Percentiles rank a stretch among this genome's conserved stretches.
phyloP scores from a whole-genome alignment of 202 grass and related monocot species.

The Musa balbisiana region DNA sequence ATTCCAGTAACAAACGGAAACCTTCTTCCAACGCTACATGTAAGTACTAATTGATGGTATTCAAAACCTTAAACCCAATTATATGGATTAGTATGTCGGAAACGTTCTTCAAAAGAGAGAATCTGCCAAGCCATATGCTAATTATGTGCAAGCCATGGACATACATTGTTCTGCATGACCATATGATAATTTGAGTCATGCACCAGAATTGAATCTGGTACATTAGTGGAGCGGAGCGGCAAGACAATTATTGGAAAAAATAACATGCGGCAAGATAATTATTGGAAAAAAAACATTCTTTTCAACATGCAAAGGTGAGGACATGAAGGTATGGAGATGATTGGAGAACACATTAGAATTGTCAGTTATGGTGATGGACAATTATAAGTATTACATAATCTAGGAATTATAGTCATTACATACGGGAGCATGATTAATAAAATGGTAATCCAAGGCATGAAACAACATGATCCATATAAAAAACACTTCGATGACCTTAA shows the following conservation, averaged over 20 bases:
- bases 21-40: not conserved
- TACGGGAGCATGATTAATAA: too few species aligned
- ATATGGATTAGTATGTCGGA: not conserved
- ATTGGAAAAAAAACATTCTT: not conserved
- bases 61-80: not conserved
- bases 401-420: too few species aligned
- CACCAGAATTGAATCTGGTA: too few species aligned
- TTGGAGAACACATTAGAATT: not conserved
- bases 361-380: not conserved
- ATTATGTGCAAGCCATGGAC: too few species aligned
- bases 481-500: too few species aligned
- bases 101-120: not conserved
- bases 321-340: not conserved
- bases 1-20: not conserved
- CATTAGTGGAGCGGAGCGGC: not conserved
- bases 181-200: too few species aligned
- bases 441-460: too few species aligned
- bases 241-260: not conserved
- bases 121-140: too few species aligned
- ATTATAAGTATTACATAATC: not conserved
- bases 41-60: not conserved
- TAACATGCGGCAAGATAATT: not conserved
- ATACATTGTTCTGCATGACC: too few species aligned
- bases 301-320: not conserved
- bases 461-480: too few species aligned